Conservation (phyloP, 129 eudicot genomes). For the Escallonia herrerae region DNA sequence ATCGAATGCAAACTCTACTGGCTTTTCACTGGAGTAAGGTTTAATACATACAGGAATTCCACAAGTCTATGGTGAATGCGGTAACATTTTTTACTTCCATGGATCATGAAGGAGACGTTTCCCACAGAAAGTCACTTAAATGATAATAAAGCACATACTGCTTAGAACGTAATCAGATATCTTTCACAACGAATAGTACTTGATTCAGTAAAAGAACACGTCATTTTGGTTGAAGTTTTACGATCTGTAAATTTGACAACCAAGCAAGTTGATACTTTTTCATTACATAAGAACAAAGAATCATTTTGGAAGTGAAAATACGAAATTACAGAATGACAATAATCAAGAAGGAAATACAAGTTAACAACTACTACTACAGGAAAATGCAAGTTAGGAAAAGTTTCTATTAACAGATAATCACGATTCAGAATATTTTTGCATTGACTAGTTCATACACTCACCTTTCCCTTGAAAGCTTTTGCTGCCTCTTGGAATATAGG, state of each 20-base stretch:
- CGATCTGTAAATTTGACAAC: too few relatives aligned
- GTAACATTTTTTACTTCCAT: background rate
- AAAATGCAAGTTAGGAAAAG: background rate
- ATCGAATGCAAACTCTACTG: too few relatives aligned
- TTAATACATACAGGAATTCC: too few relatives aligned
- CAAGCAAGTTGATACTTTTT: too few relatives aligned
- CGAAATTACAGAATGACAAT: background rate
- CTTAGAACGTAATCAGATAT: too few relatives aligned
- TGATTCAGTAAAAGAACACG: background rate
- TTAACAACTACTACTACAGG: background rate
- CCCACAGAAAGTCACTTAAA: too few relatives aligned
- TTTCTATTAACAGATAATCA: background rate
- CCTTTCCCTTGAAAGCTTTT: slow-evolving; percentile 76
- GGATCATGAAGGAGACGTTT: background rate
- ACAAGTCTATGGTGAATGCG: too few relatives aligned
- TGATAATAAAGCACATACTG: too few relatives aligned
- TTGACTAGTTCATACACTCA: slow-evolving; percentile 6
- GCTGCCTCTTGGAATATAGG: slow-evolving; percentile 64
- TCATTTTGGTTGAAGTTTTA: background rate
- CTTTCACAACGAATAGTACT: background rate
- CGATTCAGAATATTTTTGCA: background rate
- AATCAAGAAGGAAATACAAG: background rate
- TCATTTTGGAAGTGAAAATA: background rate
- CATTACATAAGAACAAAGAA: too few relatives aligned
- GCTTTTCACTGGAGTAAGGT: too few relatives aligned